Base-by-base conservation (phyloP, 2,329 filamentous ascomycete genomes). In the Fusarium sublunatum region DNA sequence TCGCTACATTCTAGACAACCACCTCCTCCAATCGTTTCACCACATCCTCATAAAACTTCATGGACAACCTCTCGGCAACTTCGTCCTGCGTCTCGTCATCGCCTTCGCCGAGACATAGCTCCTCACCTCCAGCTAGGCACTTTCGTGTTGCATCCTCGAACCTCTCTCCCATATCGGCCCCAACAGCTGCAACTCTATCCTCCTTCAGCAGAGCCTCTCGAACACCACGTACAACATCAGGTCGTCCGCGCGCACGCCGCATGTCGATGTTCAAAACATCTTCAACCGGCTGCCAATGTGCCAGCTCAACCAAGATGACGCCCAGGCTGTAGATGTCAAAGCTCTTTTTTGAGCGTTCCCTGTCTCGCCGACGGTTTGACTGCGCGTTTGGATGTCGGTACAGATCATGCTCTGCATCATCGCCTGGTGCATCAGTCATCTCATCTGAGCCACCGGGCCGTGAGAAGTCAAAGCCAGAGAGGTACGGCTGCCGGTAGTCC, bases 401-500 rank as follows among this genome's bases (percentile, higher is more conserved):
- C 6, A 85, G 66, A 49, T 84, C 81, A 47, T 80, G 75, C 29
- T 77, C 75, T 1, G 75, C 75, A 12, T 82, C 76, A 50, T 80
- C 77, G 7, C 76, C 75, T 0, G 80, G 80, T 2, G 78, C 77
- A 39, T 85, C 81, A 0, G 83, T 84, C 74, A 81, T 75, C 58
- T 85, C 83, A 44, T 83, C 80, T 7, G 76, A 76, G 3, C 75
- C 74, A 3, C 80, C 82, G 1, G 83, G 84, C 3, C 83, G 79
- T 2, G 81, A 79, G 64, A 83, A 85, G 58, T 86, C 83, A 70
- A 86, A 86, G 31, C 83, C 83, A 1, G 79, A 82, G 35, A 86
- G 73, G 57, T 77, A 80, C 0, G 82, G 82, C 29, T 74, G 71
- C 9, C 65, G 61, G 52, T 77, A 79, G 54, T 80, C 74, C 38